Base-by-base conservation (phyloP, 2,329 filamentous ascomycete species). In the Penicillium hordei region DNA sequence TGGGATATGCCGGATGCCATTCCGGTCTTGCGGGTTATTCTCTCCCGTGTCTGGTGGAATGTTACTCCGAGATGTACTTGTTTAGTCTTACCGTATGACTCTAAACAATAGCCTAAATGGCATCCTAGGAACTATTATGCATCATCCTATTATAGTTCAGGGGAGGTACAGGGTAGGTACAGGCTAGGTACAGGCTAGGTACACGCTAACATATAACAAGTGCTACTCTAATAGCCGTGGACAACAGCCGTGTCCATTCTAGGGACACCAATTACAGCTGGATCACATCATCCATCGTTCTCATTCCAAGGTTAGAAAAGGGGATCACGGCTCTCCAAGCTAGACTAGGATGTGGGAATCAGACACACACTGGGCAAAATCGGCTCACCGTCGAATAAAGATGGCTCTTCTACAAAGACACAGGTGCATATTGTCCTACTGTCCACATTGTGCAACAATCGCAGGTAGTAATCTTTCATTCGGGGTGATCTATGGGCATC, bases 401-500 rank as follows among this genome's bases (percentile, higher is more conserved):
- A 19, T 33, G 17, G 27, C 5, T 23, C 15, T 17, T 23, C 10
- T 33, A 43, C 6, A 3, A 27, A 13, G 6, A 36, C 15, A 7
- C 4, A 36, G 15, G 4, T 33, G 39, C 9, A 50, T 15, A 29
- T 21, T 15, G 12, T 34, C 21, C 17, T 19, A 34, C 29, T 33
- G 15, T 29, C 29, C 19, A 36, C 23, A 39, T 1, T 1, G n/a
- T 23, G 17, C n/a, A 40, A 53, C 49, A 25, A 31, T 45, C 17
- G 7, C 29, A 52, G 48, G 25, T 40, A 29, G 45, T 25, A 48
- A 48, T n/a, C 31, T 44, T 49, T 49, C 44, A 58, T 58, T 58
- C 55, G 17, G 25, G 17, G 12, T 46, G 49, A 52, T 57, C 55
- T 58, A 58, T 57, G 43, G 43, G 43, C 42, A 46, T 57, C 38